A percentile compares a stretch with the other conserved stretches of the same genome.
Evolutionary conservation across 176 grass and related monocot genomes (phyloP).

Genomic region (Lolium rigidum): DNA sequence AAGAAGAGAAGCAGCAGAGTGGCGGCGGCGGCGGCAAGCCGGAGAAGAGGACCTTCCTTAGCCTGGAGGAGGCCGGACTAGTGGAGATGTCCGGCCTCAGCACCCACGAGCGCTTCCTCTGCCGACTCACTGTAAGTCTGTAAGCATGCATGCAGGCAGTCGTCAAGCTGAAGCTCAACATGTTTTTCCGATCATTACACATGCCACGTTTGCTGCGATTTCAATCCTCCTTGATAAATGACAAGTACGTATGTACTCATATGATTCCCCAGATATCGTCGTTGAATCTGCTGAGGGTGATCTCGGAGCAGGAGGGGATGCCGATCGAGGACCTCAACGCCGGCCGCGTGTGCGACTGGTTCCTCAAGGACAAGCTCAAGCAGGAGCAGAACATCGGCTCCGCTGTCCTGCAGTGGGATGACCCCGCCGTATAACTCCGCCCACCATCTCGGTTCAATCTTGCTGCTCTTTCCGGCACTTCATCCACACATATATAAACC

Average conservation of each 20-base stretch:
- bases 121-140: conserved; percentile 70
- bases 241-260: background rate
- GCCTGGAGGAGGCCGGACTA: conserved; percentile 83
- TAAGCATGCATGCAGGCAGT: no score
- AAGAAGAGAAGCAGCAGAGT: conserved; percentile 27
- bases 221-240: background rate
- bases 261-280: conserved; percentile 73
- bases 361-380: conserved; percentile 95
- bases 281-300: conserved; percentile 81
- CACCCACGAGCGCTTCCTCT: conserved; percentile 97
- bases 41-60: conserved; percentile 70
- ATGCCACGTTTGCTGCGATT: no score
- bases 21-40: background rate
- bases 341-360: conserved; percentile 92
- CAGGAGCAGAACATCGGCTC: conserved; percentile 67
- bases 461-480: background rate
- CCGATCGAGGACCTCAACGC: conserved; percentile 94
- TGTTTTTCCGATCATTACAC: no score
- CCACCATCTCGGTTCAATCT: no score
- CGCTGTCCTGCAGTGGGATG: conserved; percentile 92
- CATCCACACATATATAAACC: no score
- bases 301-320: conserved; percentile 89
- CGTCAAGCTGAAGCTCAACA: no score
- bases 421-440: conserved; percentile 42
- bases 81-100: conserved; percentile 92